Evolutionary conservation across 2,329 filamentous ascomycete species (phyloP).

Genomic region (Calonectria henricotiae): DNA sequence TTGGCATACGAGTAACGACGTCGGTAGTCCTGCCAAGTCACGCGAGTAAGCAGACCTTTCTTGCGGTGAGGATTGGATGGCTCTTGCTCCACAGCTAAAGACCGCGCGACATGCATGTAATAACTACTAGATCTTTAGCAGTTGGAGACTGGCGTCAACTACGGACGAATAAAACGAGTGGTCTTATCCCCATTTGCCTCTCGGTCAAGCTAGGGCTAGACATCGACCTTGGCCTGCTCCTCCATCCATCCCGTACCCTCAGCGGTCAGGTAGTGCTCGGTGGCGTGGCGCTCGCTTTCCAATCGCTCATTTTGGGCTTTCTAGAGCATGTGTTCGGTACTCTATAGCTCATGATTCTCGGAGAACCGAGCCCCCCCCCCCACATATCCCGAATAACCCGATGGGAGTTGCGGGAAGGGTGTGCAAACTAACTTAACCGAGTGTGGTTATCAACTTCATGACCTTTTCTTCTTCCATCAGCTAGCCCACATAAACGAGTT

Average conservation of each 20-base stretch:
- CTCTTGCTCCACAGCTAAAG: constrained; percentile 19
- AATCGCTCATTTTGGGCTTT: not conserved
- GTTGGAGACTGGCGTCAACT: constrained; percentile 10
- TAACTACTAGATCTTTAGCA: constrained; percentile 26
- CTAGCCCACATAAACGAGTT: not conserved
- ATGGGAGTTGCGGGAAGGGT: constrained; percentile 1
- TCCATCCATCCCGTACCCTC: not conserved
- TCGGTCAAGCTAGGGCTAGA: constrained; percentile 1
- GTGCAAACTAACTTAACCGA: not conserved
- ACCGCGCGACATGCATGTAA: constrained; percentile 35
- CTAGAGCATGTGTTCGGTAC: constrained; percentile 8
- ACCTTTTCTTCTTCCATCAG: not conserved
- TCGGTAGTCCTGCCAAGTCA: constrained; percentile 35
- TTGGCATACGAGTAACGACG: constrained; percentile 2
- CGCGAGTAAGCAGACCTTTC: constrained; percentile 35
- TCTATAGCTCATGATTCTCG: constrained; percentile 3
- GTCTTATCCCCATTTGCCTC: constrained; percentile 21
- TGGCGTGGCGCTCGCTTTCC: constrained; percentile 11
- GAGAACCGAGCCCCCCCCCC: not conserved
- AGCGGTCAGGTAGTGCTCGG: constrained; percentile 5
- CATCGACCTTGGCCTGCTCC: not conserved
- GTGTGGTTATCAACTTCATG: not conserved
- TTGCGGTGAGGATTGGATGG: constrained; percentile 38
- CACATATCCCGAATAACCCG: constrained; percentile 11
- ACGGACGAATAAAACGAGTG: constrained; percentile 7